phyloP scores from a whole-genome alignment of 1,139 yeast species.

The Eremothecium cymbalariae region DNA sequence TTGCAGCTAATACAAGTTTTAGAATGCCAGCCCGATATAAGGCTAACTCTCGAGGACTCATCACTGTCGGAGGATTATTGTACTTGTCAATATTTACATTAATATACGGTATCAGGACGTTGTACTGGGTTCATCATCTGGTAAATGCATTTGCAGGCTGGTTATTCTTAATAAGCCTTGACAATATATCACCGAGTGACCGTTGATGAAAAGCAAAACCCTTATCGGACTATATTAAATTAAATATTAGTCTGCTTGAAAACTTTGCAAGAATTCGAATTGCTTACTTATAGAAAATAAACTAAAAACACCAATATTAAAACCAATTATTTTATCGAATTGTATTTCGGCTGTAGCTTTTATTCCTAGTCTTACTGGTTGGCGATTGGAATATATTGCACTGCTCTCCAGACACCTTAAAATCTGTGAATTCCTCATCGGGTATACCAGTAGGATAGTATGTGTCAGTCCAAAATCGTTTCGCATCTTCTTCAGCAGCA shows the following conservation, averaged over 20 bases:
- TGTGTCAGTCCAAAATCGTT: slow-evolving; percentile 29
- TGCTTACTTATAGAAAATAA: too few relatives aligned
- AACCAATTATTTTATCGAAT: too few relatives aligned
- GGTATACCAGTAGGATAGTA: too few relatives aligned
- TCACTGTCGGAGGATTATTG: slow-evolving; percentile 31
- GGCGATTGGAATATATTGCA: background rate
- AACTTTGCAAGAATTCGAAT: too few relatives aligned
- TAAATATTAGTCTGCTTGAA: too few relatives aligned
- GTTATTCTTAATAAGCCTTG: slow-evolving; percentile 28
- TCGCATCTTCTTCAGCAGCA: slow-evolving; percentile 31
- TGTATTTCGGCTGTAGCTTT: too few relatives aligned
- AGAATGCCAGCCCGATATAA: slow-evolving; percentile 24
- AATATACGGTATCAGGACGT: slow-evolving; percentile 58
- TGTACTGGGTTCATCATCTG: slow-evolving; percentile 64
- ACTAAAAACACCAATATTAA: too few relatives aligned
- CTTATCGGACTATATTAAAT: too few relatives aligned
- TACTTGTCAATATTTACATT: slow-evolving; percentile 49
- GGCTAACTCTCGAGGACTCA: slow-evolving; percentile 25
- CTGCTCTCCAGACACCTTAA: too few relatives aligned
- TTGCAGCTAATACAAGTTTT: slow-evolving; percentile 36
- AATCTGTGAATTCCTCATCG: too few relatives aligned
- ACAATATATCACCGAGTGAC: slow-evolving; percentile 3
- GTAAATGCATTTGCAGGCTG: slow-evolving; percentile 49
- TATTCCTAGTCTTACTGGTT: too few relatives aligned
- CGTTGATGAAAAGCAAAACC: too few relatives aligned